phyloP scores from a whole-genome alignment of 2,329 filamentous ascomycete genomes.

The Ustulina deusta region DNA sequence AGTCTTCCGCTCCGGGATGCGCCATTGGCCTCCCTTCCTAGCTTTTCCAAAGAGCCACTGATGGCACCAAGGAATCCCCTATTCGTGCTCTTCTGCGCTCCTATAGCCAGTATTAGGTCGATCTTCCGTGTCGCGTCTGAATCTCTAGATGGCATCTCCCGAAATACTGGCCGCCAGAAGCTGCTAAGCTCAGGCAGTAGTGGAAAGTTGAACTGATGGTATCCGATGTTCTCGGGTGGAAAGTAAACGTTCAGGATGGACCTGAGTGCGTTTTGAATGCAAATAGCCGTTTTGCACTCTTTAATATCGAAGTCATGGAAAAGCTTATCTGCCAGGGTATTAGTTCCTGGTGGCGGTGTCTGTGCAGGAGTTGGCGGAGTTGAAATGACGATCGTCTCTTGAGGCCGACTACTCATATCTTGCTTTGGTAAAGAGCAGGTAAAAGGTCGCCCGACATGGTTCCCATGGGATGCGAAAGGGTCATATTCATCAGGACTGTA shows the following conservation, averaged over 20 bases:
- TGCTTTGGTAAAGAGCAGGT: slow-evolving; percentile 27
- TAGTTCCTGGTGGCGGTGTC: slow-evolving; percentile 53
- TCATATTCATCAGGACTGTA: slow-evolving; percentile 59
- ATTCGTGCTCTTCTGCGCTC: slow-evolving; percentile 66
- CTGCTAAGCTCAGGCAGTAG: slow-evolving; percentile 62
- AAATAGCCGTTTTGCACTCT: slow-evolving; percentile 61
- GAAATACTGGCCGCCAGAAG: slow-evolving; percentile 66
- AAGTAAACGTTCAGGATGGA: slow-evolving; percentile 65
- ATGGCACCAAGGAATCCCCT: slow-evolving; percentile 63
- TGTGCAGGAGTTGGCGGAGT: slow-evolving; percentile 58
- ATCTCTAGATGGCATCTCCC: slow-evolving; percentile 51
- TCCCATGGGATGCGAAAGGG: slow-evolving; percentile 55
- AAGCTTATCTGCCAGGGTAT: slow-evolving; percentile 48
- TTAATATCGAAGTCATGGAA: slow-evolving; percentile 61
- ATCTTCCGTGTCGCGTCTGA: slow-evolving; percentile 56
- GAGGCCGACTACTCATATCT: slow-evolving; percentile 20
- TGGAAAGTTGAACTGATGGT: slow-evolving; percentile 62
- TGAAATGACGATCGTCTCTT: slow-evolving; percentile 38
- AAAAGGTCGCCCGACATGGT: slow-evolving; percentile 35
- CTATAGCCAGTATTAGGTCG: slow-evolving; percentile 71
- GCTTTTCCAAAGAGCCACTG: slow-evolving; percentile 64
- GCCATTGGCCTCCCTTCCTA: slow-evolving; percentile 64
- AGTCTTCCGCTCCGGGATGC: slow-evolving; percentile 66
- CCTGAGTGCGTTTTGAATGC: slow-evolving; percentile 69
- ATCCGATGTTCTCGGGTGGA: slow-evolving; percentile 60